Evolutionary conservation across 495 filamentous ascomycete species (phyloP).

Genomic region (Chaetomium fimeti): DNA sequence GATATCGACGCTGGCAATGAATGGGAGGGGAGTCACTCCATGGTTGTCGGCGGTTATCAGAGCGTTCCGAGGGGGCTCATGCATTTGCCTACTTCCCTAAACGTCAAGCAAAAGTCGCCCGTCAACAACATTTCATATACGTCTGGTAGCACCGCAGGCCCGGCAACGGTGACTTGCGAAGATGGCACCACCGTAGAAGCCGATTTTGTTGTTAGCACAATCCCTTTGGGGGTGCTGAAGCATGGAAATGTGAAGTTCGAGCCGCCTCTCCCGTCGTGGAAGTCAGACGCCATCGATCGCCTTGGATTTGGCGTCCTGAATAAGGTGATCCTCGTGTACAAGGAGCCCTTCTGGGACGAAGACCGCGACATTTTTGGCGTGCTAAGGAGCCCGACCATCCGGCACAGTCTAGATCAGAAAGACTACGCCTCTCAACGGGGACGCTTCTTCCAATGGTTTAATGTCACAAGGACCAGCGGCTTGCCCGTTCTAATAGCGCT

Average conservation of each 20-base stretch:
- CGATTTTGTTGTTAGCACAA: constrained; percentile 83
- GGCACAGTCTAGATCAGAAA: constrained; percentile 52
- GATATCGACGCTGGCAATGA: constrained; percentile 97
- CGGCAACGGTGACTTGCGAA: constrained; percentile 68
- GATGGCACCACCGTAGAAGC: constrained; percentile 75
- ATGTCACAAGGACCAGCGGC: constrained; percentile 83
- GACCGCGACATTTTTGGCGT: constrained; percentile 91
- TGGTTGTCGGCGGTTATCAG: constrained; percentile 89
- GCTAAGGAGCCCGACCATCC: constrained; percentile 63
- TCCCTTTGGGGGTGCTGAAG: constrained; percentile 88
- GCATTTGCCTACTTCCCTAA: constrained; percentile 70
- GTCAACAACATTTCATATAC: constrained; percentile 71
- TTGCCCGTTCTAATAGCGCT: constrained; percentile 84
- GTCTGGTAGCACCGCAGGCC: constrained; percentile 35
- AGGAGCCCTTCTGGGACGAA: constrained; percentile 89
- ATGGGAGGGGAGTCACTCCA: constrained; percentile 89
- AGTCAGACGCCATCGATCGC: constrained; percentile 74
- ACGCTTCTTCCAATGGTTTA: constrained; percentile 97
- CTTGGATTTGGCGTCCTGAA: constrained; percentile 93
- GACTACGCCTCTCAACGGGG: constrained; percentile 61
- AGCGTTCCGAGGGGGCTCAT: constrained; percentile 82
- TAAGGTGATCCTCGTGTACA: constrained; percentile 90
- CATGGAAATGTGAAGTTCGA: constrained; percentile 70
- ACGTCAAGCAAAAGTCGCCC: constrained; percentile 68
- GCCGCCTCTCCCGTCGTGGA: constrained; percentile 83